A percentile compares a stretch with the other conserved stretches of the same genome.
phyloP scores from a whole-genome alignment of 2,329 filamentous ascomycete genomes.

The Claviceps fusiformis region DNA sequence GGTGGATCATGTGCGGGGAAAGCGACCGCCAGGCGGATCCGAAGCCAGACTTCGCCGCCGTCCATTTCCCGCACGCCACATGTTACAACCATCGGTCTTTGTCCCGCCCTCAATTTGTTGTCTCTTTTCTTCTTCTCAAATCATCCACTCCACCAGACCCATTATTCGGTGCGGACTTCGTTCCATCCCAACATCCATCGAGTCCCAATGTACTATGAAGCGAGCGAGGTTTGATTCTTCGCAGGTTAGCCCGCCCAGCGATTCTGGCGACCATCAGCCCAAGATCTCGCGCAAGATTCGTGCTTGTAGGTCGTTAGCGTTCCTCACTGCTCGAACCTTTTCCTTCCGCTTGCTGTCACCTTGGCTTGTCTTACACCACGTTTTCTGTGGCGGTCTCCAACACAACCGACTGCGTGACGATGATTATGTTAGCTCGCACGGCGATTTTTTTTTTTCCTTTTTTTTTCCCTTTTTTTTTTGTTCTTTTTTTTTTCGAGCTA shows the following conservation, averaged over 20 bases:
- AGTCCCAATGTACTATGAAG: conserved; percentile 9
- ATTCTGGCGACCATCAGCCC: conserved; percentile 9
- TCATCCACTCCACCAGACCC: conserved; percentile 19
- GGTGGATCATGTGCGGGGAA: neutral
- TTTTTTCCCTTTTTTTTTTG: too few species aligned
- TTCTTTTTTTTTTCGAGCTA: neutral
- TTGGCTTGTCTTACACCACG: neutral
- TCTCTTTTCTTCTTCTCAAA: neutral
- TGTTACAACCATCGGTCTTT: conserved; percentile 4
- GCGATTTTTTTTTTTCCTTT: neutral
- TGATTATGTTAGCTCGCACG: neutral
- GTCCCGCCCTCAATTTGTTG: conserved; percentile 3
- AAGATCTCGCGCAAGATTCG: conserved; percentile 20
- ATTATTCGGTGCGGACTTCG: conserved; percentile 5
- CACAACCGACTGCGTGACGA: neutral
- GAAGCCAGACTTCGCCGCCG: neutral
- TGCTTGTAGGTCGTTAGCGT: conserved; percentile 14
- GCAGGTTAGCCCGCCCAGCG: conserved; percentile 7
- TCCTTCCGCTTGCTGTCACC: neutral
- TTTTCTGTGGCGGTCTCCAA: neutral
- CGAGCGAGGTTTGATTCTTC: conserved; percentile 10
- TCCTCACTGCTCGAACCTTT: neutral
- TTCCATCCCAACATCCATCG: neutral
- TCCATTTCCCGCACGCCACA: neutral
- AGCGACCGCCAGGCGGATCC: neutral